Conservation (phyloP, 2,329 filamentous ascomycete genomes). For the Didymella pinodella region DNA sequence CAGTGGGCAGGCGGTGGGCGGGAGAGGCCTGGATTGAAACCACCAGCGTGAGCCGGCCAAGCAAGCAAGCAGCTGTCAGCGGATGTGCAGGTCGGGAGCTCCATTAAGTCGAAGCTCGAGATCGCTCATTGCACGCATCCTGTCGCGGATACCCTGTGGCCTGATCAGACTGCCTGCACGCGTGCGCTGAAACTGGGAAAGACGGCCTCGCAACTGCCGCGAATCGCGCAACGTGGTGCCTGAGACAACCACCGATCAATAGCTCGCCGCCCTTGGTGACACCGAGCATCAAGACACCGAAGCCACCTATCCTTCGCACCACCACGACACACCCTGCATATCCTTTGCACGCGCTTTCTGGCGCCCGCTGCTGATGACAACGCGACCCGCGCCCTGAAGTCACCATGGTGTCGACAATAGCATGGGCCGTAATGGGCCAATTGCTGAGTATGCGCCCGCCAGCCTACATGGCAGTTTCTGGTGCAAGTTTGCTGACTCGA, state of each 20-base stretch:
- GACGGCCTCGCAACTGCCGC: constrained; percentile 9
- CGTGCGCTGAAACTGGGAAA: constrained; percentile 6
- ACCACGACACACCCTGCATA: constrained; percentile 14
- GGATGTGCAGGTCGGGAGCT: constrained; percentile 19
- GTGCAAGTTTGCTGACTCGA: constrained; percentile 31
- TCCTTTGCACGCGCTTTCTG: constrained; percentile 13
- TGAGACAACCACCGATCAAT: constrained; percentile 16
- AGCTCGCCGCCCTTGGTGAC: constrained; percentile 21
- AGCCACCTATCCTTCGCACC: constrained; percentile 16
- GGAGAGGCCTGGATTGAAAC: neutral
- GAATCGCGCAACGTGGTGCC: constrained; percentile 35
- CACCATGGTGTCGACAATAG: constrained; percentile 51
- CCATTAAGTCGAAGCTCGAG: constrained; percentile 7
- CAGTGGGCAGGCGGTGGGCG: constrained; percentile 9
- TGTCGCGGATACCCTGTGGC: neutral
- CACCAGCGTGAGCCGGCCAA: neutral
- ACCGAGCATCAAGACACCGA: constrained; percentile 20
- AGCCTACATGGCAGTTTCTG: neutral
- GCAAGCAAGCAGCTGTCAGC: constrained; percentile 9
- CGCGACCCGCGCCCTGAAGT: constrained; percentile 38
- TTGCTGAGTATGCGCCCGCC: constrained; percentile 49
- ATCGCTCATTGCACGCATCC: neutral
- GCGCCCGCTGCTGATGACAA: constrained; percentile 33
- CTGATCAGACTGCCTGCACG: constrained; percentile 9
- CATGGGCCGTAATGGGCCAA: constrained; percentile 46